A percentile compares a stretch with the other conserved stretches of the same genome.
phyloP scores from a whole-genome alignment of 2,329 filamentous ascomycete genomes.

The Dothidotthia symphoricarpi region DNA sequence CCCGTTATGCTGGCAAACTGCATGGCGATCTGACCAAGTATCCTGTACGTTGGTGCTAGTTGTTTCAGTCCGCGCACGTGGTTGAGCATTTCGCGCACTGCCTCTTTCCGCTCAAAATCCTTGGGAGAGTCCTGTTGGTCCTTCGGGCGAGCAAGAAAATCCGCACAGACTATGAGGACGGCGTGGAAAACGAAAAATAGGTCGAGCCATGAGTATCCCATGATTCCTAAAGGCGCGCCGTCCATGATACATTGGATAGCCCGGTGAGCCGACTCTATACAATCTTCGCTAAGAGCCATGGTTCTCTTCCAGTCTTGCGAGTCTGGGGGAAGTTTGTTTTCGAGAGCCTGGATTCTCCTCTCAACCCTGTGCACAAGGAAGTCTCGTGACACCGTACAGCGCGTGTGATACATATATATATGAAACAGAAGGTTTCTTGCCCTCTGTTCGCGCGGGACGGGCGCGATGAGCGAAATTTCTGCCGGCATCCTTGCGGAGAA shows the following conservation, averaged over 20 bases:
- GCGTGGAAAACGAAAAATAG: conserved; percentile 30
- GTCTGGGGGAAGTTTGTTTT: conserved; percentile 6
- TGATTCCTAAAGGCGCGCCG: conserved; percentile 14
- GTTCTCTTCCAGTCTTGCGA: conserved; percentile 15
- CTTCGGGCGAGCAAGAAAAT: conserved; percentile 27
- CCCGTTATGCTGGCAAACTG: conserved; percentile 27
- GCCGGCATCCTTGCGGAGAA: conserved; percentile 17
- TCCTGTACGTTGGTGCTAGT: conserved; percentile 22
- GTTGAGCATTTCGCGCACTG: conserved; percentile 19
- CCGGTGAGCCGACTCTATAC: conserved; percentile 26
- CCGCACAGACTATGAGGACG: conserved; percentile 25
- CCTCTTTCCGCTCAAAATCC: conserved; percentile 22
- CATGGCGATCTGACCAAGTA: conserved; percentile 19
- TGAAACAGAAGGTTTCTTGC: conserved; percentile 19
- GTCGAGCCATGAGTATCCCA: conserved; percentile 23
- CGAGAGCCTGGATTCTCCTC: conserved; percentile 16
- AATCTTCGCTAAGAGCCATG: conserved; percentile 24
- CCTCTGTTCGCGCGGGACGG: conserved; percentile 12
- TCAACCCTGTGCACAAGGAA: conserved; percentile 27
- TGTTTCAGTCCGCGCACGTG: conserved; percentile 16
- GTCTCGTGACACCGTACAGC: conserved; percentile 26
- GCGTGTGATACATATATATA: conserved; percentile 24
- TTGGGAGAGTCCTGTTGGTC: conserved; percentile 16
- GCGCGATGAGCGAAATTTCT: conserved; percentile 9
- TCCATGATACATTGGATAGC: conserved; percentile 22